phyloP scores from a whole-genome alignment of 2,329 filamentous ascomycete genomes.

The Alternaria metachromatica region DNA sequence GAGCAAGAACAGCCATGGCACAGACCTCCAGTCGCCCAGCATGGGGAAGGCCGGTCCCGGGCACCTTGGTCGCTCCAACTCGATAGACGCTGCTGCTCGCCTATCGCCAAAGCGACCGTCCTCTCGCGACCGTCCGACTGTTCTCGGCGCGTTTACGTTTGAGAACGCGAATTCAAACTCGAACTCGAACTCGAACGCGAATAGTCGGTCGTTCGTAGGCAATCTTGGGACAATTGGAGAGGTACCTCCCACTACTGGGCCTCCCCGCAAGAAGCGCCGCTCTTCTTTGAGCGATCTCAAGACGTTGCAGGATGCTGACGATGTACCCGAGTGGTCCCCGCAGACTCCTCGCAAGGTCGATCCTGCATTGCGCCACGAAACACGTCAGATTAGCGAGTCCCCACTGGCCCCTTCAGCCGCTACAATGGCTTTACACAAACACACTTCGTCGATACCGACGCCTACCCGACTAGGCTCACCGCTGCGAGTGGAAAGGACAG shows the following conservation, averaged over 20 bases:
- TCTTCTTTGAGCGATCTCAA: conserved; percentile 91
- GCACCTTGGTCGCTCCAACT: conserved; percentile 71
- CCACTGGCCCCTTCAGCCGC: conserved; percentile 39
- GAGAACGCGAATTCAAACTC: conserved; percentile 46
- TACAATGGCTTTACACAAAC: conserved; percentile 44
- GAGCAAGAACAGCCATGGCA: conserved; percentile 71
- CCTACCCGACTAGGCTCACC: conserved; percentile 53
- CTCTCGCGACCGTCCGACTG: conserved; percentile 62
- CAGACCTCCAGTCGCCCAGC: conserved; percentile 61
- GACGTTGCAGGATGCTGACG: conserved; percentile 66
- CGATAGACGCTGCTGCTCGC: conserved; percentile 74
- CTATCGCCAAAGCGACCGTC: conserved; percentile 59
- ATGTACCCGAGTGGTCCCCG: conserved; percentile 47
- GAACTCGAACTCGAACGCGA: conserved; percentile 45
- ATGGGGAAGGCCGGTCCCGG: conserved; percentile 66
- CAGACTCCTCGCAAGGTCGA: conserved; percentile 45
- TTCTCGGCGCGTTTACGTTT: conserved; percentile 57
- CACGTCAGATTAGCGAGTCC: conserved; percentile 35
- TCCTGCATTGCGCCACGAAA: conserved; percentile 26
- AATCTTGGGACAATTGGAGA: conserved; percentile 60
- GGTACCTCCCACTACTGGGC: conserved; percentile 49
- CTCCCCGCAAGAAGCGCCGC: conserved; percentile 74
- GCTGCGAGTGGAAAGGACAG: conserved; percentile 52
- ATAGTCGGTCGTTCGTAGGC: conserved; percentile 35
- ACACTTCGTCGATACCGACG: conserved; percentile 48